Base-by-base conservation (phyloP, 2,329 filamentous ascomycete genomes). In the Hypoxylon sp. region DNA sequence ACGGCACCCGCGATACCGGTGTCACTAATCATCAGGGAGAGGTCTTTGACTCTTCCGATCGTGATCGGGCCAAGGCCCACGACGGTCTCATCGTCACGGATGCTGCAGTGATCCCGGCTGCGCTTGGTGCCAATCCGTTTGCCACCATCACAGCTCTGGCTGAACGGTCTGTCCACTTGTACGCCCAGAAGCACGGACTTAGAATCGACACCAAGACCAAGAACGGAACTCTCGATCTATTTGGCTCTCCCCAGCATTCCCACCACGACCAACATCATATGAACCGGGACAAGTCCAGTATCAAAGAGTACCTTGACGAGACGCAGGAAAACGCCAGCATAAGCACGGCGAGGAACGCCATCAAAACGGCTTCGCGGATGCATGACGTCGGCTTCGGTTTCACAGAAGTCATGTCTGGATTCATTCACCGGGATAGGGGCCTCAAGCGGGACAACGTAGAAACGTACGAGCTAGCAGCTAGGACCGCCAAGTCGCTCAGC, bases 101-200 rank as follows among this genome's bases (percentile, higher is more conserved):
- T 67, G 86, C 76, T 7, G 78, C 87, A 2, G 73, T 85, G 0
- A 81, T 90, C 13, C 87, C 88, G 0, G 81, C 81, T 6, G 81
- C 87, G 0, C 75, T 90, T 2, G 81, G 86, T 11, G 84, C 86
- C 2, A 90, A 90, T 66, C 87, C 88, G 0, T 81, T 88, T 48
- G 88, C 87, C 1, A 90, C 87, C 1, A 90, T 90, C 62, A 82
- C 86, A 0, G 87, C 88, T 2, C 78, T 91, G 17, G 86, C 88
- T 0, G 88, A 90, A 72, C 78, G 88, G 8, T 83, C 83, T 0
- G 79, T 89, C 5, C 81, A 84, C 48, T 69, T 78, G 4, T 81
- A 82, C 47, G 77, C 80, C 2, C 62, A 73, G 48, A 72, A 74
- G 7, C 67, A 75, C 5, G 65, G 67, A 0, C 74, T 86, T 9